Base-by-base conservation (phyloP, 345 rosid species). In the Populus nigra region DNA sequence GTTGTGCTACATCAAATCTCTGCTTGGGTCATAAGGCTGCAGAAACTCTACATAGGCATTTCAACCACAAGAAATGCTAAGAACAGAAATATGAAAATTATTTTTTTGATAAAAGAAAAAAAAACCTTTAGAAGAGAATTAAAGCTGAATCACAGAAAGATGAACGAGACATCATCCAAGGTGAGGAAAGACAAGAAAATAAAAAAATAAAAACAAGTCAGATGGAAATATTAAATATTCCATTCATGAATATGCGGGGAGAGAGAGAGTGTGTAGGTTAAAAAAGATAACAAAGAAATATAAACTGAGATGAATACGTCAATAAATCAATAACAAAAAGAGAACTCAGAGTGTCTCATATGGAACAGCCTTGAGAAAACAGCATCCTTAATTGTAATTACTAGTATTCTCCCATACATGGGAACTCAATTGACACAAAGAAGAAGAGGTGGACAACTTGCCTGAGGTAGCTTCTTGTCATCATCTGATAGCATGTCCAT, bases 391-490 rank as follows among this genome's bases (percentile, higher is more conserved):
- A 38, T 55, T 18, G 43, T 2, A 57, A 23, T 23, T 57, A 25
- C 43, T 38, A 22, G 2, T 11, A 43, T 50, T 31, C 53, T 18
- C 22, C 25, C 6, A 61, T n/a, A 17, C 25, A 29, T 7, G 0
- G 17, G 67, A 69, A 55, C 41, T 55, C 22, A 65, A n/a, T 33
- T 53, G 38, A 17, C 73, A 66, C 76, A 68, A 25, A 72, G 73
- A 82, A 79, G 33, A 74, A 79, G 50, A 67, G 43, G 59, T 78
- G 68, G 69, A 83, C 25, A 78, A 83, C 93, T 89, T 91, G 85
- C 99, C 99, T 96, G 99, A 69, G 99, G 99, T 77, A 96, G 94
- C 89, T 96, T 93, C 85, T 92, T 96, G 85, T 96, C 99, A 82
- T 96, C 99, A 74, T 92, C 92, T 33, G 99, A 96, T 73, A 96